Conservation (phyloP, 805 yeast species). For the Kuraishia borneana region DNA sequence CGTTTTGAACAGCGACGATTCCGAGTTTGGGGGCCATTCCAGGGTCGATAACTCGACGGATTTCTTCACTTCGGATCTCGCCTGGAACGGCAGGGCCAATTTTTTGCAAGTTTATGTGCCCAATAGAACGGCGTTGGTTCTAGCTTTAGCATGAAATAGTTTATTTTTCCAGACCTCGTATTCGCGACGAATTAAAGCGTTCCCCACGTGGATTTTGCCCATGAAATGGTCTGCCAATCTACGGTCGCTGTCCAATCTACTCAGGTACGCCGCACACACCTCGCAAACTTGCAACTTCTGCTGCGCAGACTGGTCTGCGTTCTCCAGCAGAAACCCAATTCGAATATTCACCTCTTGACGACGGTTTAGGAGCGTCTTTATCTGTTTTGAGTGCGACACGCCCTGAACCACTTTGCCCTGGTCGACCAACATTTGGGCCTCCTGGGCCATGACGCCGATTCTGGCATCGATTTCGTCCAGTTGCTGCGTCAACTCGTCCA, state of each 20-base stretch:
- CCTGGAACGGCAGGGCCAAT: conserved; percentile 75
- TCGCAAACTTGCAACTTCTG: conserved; percentile 88
- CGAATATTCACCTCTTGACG: conserved; percentile 43
- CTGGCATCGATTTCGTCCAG: conserved; percentile 51
- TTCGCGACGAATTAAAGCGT: conserved; percentile 60
- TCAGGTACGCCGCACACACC: conserved; percentile 80
- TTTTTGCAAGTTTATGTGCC: conserved; percentile 76
- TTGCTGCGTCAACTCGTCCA: conserved; percentile 25
- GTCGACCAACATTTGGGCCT: conserved; percentile 40
- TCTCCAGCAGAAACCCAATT: conserved; percentile 53
- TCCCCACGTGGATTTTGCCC: conserved; percentile 81
- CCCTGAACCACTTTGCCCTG: conserved; percentile 30
- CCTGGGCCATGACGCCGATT: conserved; percentile 59
- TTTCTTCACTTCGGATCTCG: conserved; percentile 60
- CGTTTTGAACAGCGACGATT: conserved; percentile 64
- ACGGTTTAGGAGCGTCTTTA: conserved; percentile 32
- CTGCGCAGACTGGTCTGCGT: conserved; percentile 74
- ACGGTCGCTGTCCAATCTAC: conserved; percentile 77
- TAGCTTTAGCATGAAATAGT: conserved; percentile 27
- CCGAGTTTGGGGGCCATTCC: conserved; percentile 70
- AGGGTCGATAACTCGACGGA: conserved; percentile 47
- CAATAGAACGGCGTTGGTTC: conserved; percentile 54
- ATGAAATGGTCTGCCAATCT: conserved; percentile 82
- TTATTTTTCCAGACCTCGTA: conserved; percentile 26
- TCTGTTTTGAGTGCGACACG: conserved; percentile 32